phyloP scores from a whole-genome alignment of 2,329 filamentous ascomycete genomes.

The Amphichorda felina region DNA sequence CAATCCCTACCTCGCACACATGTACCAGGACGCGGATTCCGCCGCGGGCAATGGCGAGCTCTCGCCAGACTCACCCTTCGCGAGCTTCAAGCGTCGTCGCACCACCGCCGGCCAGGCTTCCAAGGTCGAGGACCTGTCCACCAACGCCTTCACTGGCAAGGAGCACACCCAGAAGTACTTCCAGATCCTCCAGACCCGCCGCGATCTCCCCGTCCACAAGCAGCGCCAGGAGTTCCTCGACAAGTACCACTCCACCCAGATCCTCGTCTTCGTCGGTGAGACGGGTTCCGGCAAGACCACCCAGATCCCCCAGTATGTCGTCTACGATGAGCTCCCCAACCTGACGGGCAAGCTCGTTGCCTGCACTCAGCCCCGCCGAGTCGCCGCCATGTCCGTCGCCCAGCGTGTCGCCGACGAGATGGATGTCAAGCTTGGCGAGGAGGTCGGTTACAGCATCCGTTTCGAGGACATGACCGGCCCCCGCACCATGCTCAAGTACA shows the following conservation, averaged over 20 bases:
- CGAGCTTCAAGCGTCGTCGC: slow-evolving; percentile 61
- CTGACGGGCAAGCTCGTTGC: slow-evolving; percentile 79
- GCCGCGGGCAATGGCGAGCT: slow-evolving; percentile 20
- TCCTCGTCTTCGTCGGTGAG: slow-evolving; percentile 96
- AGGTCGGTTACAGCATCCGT: slow-evolving; percentile 97
- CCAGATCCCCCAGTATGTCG: slow-evolving; percentile 95
- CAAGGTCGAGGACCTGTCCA: slow-evolving; percentile 64
- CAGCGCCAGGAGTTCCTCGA: slow-evolving; percentile 91
- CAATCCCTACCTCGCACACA: slow-evolving; percentile 90
- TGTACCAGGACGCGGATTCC: slow-evolving; percentile 45
- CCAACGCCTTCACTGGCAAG: slow-evolving; percentile 75
- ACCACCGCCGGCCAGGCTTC: slow-evolving; percentile 69
- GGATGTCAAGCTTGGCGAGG: slow-evolving; percentile 83
- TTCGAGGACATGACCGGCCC: slow-evolving; percentile 90
- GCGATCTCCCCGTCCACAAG: slow-evolving; percentile 81
- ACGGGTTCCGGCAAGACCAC: slow-evolving; percentile 99
- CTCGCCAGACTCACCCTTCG: slow-evolving; percentile 37
- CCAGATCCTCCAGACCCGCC: slow-evolving; percentile 71
- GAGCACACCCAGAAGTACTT: slow-evolving; percentile 78
- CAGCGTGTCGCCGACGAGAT: slow-evolving; percentile 96
- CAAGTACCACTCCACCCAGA: slow-evolving; percentile 87
- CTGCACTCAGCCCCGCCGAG: slow-evolving; percentile 94
- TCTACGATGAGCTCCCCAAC: slow-evolving; percentile 92
- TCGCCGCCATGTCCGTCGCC: slow-evolving; percentile 96
- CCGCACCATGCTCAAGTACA: slow-evolving; percentile 94